Base-by-base conservation (phyloP, 768 basidiomycete genomes). In the Calocybe gangraenosa region DNA sequence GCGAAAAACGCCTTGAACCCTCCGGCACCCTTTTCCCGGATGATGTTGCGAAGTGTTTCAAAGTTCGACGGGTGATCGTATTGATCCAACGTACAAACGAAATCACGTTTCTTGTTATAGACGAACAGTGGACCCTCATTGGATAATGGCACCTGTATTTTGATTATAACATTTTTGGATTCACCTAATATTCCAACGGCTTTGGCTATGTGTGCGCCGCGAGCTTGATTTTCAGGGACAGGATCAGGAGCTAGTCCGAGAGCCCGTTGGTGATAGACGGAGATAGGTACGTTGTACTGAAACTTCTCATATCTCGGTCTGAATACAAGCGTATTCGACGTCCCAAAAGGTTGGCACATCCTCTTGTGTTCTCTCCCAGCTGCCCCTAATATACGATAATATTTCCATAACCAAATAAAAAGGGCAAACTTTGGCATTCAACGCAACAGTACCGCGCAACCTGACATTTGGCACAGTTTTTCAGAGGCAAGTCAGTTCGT, bases 51-150 rank as follows among this genome's bases (percentile, higher is more conserved):
- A 10, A 82, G 33, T 1, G 59, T 49, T 42, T 75, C 69, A 48
- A 78, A 82, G 1, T 55, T 70, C 0, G 38, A 48, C 14, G 54
- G 59, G 25, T 56, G 59, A 46, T 66, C 70, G 2, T 31, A 37
- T 13, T 67, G 58, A 13, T 56, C 18, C 17, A 79, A 59, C 2
- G 57, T 51, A 51, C 79, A 81, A 3, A 73, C 64, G 28, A 83
- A 74, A 44, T 79, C 70, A 7, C 75, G 64, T 52, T 75, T 79
- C 59, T 74, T 74, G 38, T 68, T 74, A 51, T 80, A 82, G 20
- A 81, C 65, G 25, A 71, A 52, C 17, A 47, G 44, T 62, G 48
- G 2, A 55, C 67, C 14, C 1, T 21, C 11, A 1, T 45, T 40
- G 33, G 44, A 47, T 36, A 61, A 61, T 0, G 78, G 73, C 0